Percentiles rank a stretch among this genome's conserved stretches.
Conservation (phyloP, 257 asterid species). For the Primulina eburnea region DNA sequence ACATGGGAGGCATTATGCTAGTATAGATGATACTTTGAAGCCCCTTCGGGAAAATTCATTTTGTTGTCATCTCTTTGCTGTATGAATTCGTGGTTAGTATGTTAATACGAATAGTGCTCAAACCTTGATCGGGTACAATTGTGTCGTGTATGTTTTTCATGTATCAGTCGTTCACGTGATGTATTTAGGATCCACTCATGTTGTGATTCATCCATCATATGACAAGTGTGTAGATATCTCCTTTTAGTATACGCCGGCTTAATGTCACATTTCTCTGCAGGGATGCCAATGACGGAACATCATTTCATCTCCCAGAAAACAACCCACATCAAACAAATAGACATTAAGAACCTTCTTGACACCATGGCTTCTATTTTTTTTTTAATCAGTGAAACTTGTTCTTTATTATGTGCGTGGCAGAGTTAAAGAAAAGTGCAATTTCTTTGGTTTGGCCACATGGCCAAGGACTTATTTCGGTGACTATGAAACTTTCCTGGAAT, state of each 20-base stretch:
- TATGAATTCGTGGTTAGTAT: constrained; percentile 25
- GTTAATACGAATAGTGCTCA: constrained; percentile 31
- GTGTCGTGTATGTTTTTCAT: constrained; percentile 24
- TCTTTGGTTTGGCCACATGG: background rate
- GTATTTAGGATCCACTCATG: background rate
- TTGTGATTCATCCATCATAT: too few relatives aligned
- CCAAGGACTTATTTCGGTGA: constrained; percentile 4
- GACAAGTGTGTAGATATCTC: background rate
- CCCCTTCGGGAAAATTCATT: constrained; percentile 18
- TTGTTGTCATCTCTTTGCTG: constrained; percentile 29
- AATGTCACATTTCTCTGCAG: background rate
- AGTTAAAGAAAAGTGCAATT: constrained; percentile 11
- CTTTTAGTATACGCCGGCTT: background rate
- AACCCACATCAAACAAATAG: constrained; percentile 1
- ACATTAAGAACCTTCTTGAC: constrained; percentile 3
- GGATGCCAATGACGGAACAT: background rate
- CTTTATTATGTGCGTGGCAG: background rate
- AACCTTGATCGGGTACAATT: constrained; percentile 17
- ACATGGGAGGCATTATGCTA: constrained; percentile 21
- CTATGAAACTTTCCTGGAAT: constrained; percentile 3
- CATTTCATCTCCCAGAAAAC: background rate
- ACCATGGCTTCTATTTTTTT: constrained; percentile 16
- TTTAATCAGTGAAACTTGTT: constrained; percentile 24
- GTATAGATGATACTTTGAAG: constrained; percentile 41
- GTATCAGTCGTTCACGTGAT: background rate